Evolutionary conservation across 805 yeast genomes (phyloP).

Genomic region (Priceomyces haplophilus): DNA sequence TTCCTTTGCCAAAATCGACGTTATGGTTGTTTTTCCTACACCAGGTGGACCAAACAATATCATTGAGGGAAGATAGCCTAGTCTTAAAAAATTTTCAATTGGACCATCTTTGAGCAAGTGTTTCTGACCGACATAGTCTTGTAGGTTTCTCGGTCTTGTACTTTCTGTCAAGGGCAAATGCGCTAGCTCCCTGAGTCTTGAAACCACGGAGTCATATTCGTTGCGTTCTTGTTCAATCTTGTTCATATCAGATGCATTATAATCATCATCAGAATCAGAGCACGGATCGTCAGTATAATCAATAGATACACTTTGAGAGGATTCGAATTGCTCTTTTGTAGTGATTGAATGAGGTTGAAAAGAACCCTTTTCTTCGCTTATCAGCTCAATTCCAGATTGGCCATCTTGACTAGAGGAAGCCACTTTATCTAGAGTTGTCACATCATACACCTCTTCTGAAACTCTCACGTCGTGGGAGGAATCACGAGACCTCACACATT

Average conservation of each 20-base stretch:
- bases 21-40: constrained; percentile 88
- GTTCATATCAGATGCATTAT: neutral
- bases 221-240: neutral
- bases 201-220: neutral
- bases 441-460: neutral
- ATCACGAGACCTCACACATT: neutral
- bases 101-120: constrained; percentile 72
- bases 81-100: constrained; percentile 59
- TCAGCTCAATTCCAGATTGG: neutral
- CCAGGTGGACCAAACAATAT: constrained; percentile 97
- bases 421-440: neutral
- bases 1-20: constrained; percentile 57
- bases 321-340: neutral
- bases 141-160: constrained; percentile 70
- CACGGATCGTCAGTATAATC: neutral
- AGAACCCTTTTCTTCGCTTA: neutral
- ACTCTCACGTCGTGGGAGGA: neutral
- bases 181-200: neutral
- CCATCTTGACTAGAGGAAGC: neutral
- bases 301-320: neutral
- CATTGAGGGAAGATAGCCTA: constrained; percentile 77
- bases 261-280: neutral
- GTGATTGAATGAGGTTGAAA: neutral
- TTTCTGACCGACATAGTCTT: constrained; percentile 79
- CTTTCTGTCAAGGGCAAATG: constrained; percentile 65